Conservation (phyloP, 2,329 filamentous ascomycete species). For the Juglanconis sp. region DNA sequence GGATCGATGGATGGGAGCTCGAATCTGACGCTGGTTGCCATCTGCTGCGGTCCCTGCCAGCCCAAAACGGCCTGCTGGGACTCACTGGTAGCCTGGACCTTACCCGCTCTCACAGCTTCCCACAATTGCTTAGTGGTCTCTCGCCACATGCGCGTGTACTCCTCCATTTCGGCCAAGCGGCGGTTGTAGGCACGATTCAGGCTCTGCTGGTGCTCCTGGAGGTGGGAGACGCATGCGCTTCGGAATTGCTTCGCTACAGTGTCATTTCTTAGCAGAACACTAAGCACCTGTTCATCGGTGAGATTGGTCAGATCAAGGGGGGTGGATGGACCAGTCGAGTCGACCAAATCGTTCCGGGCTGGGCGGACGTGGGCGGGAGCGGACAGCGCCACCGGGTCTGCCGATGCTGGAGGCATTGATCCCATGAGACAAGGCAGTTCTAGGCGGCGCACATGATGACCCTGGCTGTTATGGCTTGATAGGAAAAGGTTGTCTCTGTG, state of each 20-base stretch:
- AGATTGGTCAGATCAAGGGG: neutral
- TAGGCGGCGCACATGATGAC: too few relatives aligned
- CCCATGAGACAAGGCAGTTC: too few relatives aligned
- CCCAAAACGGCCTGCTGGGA: neutral
- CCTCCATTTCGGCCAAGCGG: neutral
- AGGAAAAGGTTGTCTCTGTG: too few relatives aligned
- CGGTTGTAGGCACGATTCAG: neutral
- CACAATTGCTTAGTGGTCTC: constrained; percentile 1
- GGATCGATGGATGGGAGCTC: neutral
- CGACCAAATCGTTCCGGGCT: neutral
- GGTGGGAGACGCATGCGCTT: neutral
- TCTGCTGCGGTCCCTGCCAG: constrained; percentile 2
- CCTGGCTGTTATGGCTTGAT: too few relatives aligned
- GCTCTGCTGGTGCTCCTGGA: constrained; percentile 7
- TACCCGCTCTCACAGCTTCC: neutral
- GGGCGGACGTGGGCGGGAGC: too few relatives aligned
- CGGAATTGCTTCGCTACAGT: neutral
- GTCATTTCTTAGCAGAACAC: neutral
- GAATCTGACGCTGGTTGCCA: neutral
- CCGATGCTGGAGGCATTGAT: too few relatives aligned
- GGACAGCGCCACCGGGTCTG: too few relatives aligned
- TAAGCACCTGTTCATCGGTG: constrained; percentile 3
- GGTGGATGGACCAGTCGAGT: neutral
- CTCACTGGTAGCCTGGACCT: neutral
- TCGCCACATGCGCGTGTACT: constrained; percentile 8